These are phyloP conservation scores for Lobosporangium transversale DNA, from an alignment of 192 early-diverging fungal species.

Conservation along the genomic window DNA sequence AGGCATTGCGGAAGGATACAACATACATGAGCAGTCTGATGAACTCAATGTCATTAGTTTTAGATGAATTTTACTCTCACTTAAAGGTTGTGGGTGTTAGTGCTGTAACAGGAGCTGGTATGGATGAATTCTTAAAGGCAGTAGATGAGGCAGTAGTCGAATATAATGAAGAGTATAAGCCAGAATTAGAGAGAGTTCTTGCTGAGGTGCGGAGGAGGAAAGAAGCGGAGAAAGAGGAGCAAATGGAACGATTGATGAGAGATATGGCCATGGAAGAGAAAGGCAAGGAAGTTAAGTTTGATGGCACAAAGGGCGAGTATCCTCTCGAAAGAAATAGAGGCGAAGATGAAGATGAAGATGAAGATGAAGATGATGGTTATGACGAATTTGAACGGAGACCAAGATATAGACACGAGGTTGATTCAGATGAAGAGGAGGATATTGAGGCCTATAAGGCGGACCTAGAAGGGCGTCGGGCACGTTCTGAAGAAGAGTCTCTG, in stretches of 20 bases:
- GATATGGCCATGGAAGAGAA: conserved; percentile 83
- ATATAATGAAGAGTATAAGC: conserved; percentile 90
- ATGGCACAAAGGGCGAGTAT: conserved; percentile 4
- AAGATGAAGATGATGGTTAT: conserved; percentile 40
- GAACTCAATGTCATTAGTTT: conserved; percentile 93
- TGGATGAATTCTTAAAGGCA: conserved; percentile 87
- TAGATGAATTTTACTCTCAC: conserved; percentile 96
- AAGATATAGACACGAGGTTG: conserved; percentile 28
- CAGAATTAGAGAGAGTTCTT: conserved; percentile 80
- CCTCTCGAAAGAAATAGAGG: conserved; percentile 26
- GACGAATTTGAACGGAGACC: conserved; percentile 17
- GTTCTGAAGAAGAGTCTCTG: conserved; percentile 40
- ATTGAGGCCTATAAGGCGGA: conserved; percentile 44
- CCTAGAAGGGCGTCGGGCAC: conserved; percentile 29
- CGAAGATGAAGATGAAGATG: conserved; percentile 52
- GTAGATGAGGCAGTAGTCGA: conserved; percentile 84
- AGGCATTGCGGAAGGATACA: conserved; percentile 82
- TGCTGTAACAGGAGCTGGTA: conserved; percentile 92
- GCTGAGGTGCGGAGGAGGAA: conserved; percentile 66
- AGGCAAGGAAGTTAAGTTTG: conserved; percentile 44
- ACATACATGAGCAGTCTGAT: conserved; percentile 93
- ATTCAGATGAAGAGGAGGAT: conserved; percentile 35
- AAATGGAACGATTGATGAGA: conserved; percentile 83
- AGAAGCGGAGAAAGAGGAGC: conserved; percentile 73
- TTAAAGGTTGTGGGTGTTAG: conserved; percentile 88